Percentiles rank a stretch among this genome's conserved stretches.
phyloP scores from a whole-genome alignment of 1,284 basidiomycete species.

The Apiotrichum porosum region DNA sequence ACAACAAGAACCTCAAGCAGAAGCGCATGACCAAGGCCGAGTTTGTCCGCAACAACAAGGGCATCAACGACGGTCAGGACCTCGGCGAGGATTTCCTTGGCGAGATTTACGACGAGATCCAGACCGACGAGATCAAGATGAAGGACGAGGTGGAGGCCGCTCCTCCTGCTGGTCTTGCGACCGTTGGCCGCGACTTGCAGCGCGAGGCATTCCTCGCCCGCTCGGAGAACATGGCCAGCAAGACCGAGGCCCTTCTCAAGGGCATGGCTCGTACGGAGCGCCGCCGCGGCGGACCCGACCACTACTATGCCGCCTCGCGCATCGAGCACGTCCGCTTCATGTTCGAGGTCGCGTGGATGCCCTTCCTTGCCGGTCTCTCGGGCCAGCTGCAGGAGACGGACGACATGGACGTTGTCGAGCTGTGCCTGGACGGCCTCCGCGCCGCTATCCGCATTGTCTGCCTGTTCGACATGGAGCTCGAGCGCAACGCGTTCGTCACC shows the following conservation, averaged over 20 bases:
- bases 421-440: constrained; percentile 92
- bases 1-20: constrained; percentile 87
- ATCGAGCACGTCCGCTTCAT: constrained; percentile 92
- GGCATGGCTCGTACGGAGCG: constrained; percentile 84
- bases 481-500: constrained; percentile 95
- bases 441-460: constrained; percentile 88
- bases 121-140: constrained; percentile 89
- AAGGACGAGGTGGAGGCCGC: constrained; percentile 83
- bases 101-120: constrained; percentile 82
- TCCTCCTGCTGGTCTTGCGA: constrained; percentile 64
- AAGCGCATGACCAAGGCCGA: constrained; percentile 81
- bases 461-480: constrained; percentile 90
- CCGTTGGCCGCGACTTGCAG: constrained; percentile 85
- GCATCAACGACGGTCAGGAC: constrained; percentile 84
- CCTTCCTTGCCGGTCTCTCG: constrained; percentile 87
- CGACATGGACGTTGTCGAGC: constrained; percentile 80
- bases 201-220: constrained; percentile 90
- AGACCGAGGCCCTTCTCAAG: constrained; percentile 89
- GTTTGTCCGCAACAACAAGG: constrained; percentile 88
- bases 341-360: constrained; percentile 98
- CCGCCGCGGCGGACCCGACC: constrained; percentile 60
- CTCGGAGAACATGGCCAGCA: constrained; percentile 89
- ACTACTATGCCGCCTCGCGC: constrained; percentile 91
- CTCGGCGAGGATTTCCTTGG: constrained; percentile 77
- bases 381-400: constrained; percentile 87